Evolutionary conservation across 2,329 filamentous ascomycete species (phyloP), one percentile per base, ranked within the genome.

Genomic region (Chaetomiaceae sp.): DNA sequence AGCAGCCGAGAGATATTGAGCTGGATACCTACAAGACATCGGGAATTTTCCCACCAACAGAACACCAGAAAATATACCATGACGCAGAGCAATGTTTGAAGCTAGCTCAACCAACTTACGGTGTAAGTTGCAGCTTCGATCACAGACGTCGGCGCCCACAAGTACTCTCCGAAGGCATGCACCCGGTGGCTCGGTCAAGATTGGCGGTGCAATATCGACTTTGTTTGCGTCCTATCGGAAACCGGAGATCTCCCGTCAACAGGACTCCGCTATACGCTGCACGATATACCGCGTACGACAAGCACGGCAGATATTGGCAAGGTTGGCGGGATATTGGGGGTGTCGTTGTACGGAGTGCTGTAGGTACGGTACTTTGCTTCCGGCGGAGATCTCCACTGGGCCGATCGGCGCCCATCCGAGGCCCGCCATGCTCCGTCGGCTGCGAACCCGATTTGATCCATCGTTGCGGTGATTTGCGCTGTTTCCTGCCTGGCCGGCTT

Each of bases 21-120:
- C n/a, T n/a, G n/a, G n/a, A n/a, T n/a, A n/a, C n/a, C 25, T 12
- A 6, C 23, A 23, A 22, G 5, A 6, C 20, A n/a, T 39, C 38
- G 51, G 51, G 33, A 40, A 46, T 40, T 50, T 46, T 44, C 46
- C n/a, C 51, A 54, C 51, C 51, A 49, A 54, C 51, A 3, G 33
- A 4, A 9, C 4, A 12, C 12, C 4, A 19, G 22, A 19, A 20
- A 20, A 22, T n/a, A 44, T 7, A 42, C 23, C 31, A 20, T 31
- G n/a, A n/a, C 15, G 46, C 36, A 39, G 25, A 27, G 5, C 39
- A 23, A 38, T 29, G 22, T 44, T 31, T 5, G 29, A 50, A 38
- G 38, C 38, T 42, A n/a, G n/a, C n/a, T n/a, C 37, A 39, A 42
- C 29, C 11, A 39, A 17, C 36, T 39, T n/a, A 31, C 3, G 27